Evolutionary conservation across 192 early-diverging fungal genomes (phyloP), one percentile per base, ranked within the genome.

Genomic region (Gonapodya prolifera): DNA sequence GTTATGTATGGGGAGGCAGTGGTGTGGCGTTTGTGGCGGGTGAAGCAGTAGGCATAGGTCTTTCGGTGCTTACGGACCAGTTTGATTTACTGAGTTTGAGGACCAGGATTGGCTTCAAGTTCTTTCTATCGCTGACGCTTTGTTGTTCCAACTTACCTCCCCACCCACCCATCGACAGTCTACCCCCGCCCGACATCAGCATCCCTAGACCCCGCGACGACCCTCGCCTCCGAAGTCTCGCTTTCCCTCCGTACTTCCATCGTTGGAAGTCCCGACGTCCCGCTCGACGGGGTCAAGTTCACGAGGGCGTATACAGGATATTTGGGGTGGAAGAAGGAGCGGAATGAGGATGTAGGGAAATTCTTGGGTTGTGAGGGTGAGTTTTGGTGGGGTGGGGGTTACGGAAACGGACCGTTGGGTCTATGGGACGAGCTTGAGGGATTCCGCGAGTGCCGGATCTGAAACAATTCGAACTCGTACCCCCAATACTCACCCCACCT

Each of bases 51-150:
- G 77, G 84, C 35, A 78, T 79, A 70, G 87, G 86, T 78, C 87
- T 83, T 76, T 80, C 87, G 35, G 80, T 79, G 18, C 78, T 78
- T 28, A 70, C 83, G 0, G 82, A 85, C 0, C 85, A 87, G 77
- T 83, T 84, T 75, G n/a, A n/a, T n/a, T n/a, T n/a, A n/a, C n/a
- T n/a, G n/a, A n/a, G 31, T 87, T 0, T 86, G 80, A 74, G 85
- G 85, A 18, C 36, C 78, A 18, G 86, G 86, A 70, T 82, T 85
- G 30, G 70, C 81, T 0, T 75, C 86, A 2, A 77, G 75, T n/a
- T n/a, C n/a, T n/a, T n/a, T n/a, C n/a, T n/a, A n/a, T 16, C 13
- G 13, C 45, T 8, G 13, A n/a, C 45, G 45, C 45, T 69, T 69
- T 16, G 45, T n/a, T 69, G 13, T 8, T n/a, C n/a, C 45, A n/a